A percentile compares a stretch with the other conserved stretches of the same genome.
Evolutionary conservation across 768 basidiomycete genomes (phyloP).

Genomic region (Pleurotus cornucopiae): DNA sequence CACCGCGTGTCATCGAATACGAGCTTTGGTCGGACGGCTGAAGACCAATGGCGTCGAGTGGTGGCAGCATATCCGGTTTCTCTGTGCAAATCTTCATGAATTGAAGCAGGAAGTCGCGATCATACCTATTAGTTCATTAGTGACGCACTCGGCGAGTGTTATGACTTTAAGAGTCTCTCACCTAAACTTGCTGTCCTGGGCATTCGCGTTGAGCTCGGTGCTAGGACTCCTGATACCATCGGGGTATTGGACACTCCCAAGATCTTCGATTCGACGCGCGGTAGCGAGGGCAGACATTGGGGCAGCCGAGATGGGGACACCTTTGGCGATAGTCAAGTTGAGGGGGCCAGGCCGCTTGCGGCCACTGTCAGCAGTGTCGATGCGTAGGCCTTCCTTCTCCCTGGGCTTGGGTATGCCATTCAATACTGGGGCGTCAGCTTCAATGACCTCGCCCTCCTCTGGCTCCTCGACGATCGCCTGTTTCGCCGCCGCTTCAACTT

Average conservation of each 20-base stretch:
- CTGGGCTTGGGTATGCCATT: conserved; percentile 39
- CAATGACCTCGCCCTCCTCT: conserved; percentile 27
- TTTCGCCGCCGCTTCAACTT: conserved; percentile 31
- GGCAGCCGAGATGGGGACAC: conserved; percentile 33
- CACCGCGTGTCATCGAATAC: conserved; percentile 52
- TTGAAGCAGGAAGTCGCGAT: conserved; percentile 95
- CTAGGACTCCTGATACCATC: conserved; percentile 79
- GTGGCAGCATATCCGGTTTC: conserved; percentile 86
- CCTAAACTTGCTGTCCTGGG: conserved; percentile 88
- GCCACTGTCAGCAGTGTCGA: conserved; percentile 49
- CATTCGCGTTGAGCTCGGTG: conserved; percentile 79
- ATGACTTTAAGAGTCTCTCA: conserved; percentile 21
- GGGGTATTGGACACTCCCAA: conserved; percentile 75
- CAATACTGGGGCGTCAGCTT: conserved; percentile 15
- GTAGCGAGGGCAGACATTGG: conserved; percentile 70
- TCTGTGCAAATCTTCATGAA: conserved; percentile 95
- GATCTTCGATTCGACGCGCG: conserved; percentile 82
- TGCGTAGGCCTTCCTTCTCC: conserved; percentile 55
- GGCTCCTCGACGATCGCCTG: conserved; percentile 25
- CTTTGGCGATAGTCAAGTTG: conserved; percentile 57
- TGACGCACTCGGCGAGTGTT: not conserved
- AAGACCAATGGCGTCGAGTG: conserved; percentile 87
- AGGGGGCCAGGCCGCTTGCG: conserved; percentile 69
- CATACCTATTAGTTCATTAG: conserved; percentile 56
- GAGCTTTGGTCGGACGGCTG: conserved; percentile 64